phyloP scores from a whole-genome alignment of 192 early-diverging fungal genomes.

The Entomortierella lignicola region DNA sequence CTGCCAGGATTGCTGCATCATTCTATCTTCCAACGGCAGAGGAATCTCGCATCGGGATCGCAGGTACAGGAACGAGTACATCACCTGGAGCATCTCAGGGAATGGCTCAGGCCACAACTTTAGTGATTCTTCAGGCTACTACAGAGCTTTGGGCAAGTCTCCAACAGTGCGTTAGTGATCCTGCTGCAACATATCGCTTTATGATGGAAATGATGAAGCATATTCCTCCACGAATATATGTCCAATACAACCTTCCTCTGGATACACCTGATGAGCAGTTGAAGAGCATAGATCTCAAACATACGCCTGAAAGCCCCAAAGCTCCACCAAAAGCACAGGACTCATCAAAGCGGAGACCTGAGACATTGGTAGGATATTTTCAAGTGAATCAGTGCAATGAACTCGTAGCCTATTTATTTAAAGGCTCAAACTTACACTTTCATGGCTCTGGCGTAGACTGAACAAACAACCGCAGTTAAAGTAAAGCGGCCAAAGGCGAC shows the following conservation, averaged over 20 bases:
- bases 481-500: conserved; percentile 5
- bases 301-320: conserved; percentile 22
- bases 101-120: conserved; percentile 33
- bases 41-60: neutral
- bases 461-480: neutral
- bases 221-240: conserved; percentile 26
- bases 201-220: conserved; percentile 52
- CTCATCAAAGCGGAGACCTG: conserved; percentile 21
- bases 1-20: conserved; percentile 33
- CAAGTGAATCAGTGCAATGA: neutral
- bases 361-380: conserved; percentile 1
- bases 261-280: conserved; percentile 34
- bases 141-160: conserved; percentile 34
- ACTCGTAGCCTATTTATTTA: neutral
- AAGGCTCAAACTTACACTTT: neutral
- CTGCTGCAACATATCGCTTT: conserved; percentile 26
- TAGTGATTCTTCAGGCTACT: conserved; percentile 44
- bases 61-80: conserved; percentile 1
- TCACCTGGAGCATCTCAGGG: neutral
- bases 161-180: conserved; percentile 25
- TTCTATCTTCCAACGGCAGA: conserved; percentile 34
- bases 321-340: conserved; percentile 17
- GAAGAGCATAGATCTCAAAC: conserved; percentile 18
- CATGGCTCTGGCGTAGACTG: neutral
- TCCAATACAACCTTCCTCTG: conserved; percentile 37